These are phyloP conservation scores for Corynascus novoguineensis DNA, from an alignment of 495 filamentous ascomycete species.

Conservation along the genomic window DNA sequence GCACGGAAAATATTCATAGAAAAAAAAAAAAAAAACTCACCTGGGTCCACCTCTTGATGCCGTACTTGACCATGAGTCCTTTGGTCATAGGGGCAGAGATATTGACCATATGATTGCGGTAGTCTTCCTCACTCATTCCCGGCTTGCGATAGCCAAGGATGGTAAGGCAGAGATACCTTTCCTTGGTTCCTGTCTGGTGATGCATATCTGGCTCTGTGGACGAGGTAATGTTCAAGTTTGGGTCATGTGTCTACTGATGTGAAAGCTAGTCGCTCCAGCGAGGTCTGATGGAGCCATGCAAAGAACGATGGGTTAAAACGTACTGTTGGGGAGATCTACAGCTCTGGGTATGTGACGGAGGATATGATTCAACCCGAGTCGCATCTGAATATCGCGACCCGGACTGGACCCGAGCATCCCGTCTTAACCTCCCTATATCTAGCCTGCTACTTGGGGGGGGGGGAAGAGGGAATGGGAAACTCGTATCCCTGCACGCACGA, in stretches of 20 bases:
- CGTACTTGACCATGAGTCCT: constrained; percentile 44
- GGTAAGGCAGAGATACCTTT: constrained; percentile 36
- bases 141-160: constrained; percentile 46
- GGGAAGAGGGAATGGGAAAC: no score
- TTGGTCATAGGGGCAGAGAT: constrained; percentile 40
- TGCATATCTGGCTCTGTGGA: not conserved
- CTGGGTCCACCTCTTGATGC: constrained; percentile 35
- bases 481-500: not conserved
- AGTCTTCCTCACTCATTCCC: constrained; percentile 47
- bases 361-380: no score
- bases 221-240: not conserved
- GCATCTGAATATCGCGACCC: no score
- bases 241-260: not conserved
- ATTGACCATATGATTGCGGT: constrained; percentile 44
- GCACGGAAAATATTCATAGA: no score
- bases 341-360: no score
- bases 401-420: no score
- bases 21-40: constrained; percentile 6
- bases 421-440: no score
- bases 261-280: no score
- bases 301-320: no score
- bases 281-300: no score
- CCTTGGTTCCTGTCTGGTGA: not conserved
- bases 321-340: no score
- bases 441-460: no score